Conservation (phyloP, 129 eudicot genomes). For the Centella asiatica region DNA sequence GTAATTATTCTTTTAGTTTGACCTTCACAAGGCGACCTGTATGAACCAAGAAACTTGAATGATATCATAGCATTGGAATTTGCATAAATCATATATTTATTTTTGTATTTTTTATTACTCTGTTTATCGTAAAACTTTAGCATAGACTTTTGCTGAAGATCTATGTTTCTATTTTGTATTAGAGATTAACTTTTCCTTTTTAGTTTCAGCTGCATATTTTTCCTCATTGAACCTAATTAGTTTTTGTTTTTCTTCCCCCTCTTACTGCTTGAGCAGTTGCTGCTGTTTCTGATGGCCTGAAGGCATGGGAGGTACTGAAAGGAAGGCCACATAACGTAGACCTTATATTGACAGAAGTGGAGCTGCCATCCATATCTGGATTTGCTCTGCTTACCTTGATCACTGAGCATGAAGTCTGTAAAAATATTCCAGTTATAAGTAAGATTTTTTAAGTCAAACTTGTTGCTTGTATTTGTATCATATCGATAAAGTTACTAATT, state of each 20-base stretch:
- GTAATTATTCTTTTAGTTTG: too few relatives aligned
- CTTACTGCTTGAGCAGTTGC: conserved; percentile 45
- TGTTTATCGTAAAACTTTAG: too few relatives aligned
- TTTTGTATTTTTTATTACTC: too few relatives aligned
- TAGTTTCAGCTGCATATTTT: conserved; percentile 1
- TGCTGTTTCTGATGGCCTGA: conserved; percentile 73
- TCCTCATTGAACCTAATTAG: not conserved
- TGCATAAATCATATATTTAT: conserved; percentile 8
- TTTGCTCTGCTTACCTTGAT: conserved; percentile 68
- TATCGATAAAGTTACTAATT: not conserved
- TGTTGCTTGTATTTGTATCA: not conserved
- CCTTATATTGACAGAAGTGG: conserved; percentile 78
- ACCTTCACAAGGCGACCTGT: too few relatives aligned
- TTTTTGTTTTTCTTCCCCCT: too few relatives aligned
- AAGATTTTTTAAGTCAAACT: conserved; percentile 22
- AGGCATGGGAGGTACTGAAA: conserved; percentile 81
- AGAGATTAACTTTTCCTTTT: not conserved
- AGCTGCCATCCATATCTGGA: conserved; percentile 81
- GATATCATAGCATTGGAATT: not conserved
- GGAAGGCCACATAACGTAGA: conserved; percentile 51
- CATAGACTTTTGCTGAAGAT: not conserved
- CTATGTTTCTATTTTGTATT: conserved; percentile 4
- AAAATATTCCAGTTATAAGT: conserved; percentile 84
- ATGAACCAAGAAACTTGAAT: not conserved
- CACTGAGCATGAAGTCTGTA: conserved; percentile 66